A percentile compares a stretch with the other conserved stretches of the same genome.
phyloP scores from a whole-genome alignment of 1,139 yeast species.

The Kodamaea sp. region DNA sequence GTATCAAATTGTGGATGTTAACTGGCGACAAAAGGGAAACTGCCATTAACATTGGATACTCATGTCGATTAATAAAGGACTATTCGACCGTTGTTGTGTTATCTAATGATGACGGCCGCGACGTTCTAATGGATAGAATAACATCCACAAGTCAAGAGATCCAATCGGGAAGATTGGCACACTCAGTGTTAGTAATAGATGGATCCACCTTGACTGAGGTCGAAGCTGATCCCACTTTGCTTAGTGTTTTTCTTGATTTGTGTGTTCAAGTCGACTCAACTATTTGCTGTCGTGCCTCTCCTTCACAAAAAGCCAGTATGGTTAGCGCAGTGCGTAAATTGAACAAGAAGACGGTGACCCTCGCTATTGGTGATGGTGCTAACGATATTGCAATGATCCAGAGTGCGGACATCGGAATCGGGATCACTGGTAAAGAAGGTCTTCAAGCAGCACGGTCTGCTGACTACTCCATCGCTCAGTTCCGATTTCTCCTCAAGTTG shows the following conservation, averaged over 20 bases:
- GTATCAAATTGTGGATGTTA: conserved; percentile 94
- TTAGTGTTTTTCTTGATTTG: conserved; percentile 76
- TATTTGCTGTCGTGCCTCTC: conserved; percentile 94
- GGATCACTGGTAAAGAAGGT: conserved; percentile 98
- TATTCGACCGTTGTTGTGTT: conserved; percentile 86
- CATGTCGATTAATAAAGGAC: conserved; percentile 90
- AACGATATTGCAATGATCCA: conserved; percentile 99
- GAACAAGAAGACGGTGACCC: conserved; percentile 69
- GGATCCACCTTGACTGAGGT: conserved; percentile 78
- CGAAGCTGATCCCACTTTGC: conserved; percentile 69
- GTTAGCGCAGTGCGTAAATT: conserved; percentile 73
- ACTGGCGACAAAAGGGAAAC: conserved; percentile 99
- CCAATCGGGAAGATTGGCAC: conserved; percentile 76
- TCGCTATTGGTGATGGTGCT: conserved; percentile 99
- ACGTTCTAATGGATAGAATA: conserved; percentile 53
- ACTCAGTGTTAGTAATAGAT: conserved; percentile 90
- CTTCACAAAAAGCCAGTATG: conserved; percentile 92
- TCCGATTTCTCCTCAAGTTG: conserved; percentile 77
- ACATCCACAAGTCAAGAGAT: conserved; percentile 62
- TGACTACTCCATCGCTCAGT: conserved; percentile 94
- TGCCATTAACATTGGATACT: conserved; percentile 95
- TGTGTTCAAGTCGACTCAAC: conserved; percentile 90
- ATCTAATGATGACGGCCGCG: conserved; percentile 56
- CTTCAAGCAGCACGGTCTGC: conserved; percentile 99
- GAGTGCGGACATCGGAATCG: conserved; percentile 98